Percentiles rank a stretch among this genome's conserved stretches.
Evolutionary conservation across 73 alveolate genomes (phyloP).

Genomic region (Stentor coeruleus): DNA sequence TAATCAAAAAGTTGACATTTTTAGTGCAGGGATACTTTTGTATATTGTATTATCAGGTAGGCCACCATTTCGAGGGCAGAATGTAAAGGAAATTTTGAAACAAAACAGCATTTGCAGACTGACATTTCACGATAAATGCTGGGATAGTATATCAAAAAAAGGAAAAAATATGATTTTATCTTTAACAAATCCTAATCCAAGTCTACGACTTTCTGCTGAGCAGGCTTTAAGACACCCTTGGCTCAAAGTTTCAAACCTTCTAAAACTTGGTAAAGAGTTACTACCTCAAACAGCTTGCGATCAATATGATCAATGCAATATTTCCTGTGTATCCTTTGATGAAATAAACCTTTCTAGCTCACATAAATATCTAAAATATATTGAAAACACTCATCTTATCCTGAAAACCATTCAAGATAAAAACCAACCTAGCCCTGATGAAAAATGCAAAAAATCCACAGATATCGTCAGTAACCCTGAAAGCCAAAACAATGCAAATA

Average conservation of each 20-base stretch:
- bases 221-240: not conserved
- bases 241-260: not conserved
- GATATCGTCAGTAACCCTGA: not conserved
- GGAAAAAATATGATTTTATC: not conserved
- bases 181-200: not conserved
- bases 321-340: not conserved
- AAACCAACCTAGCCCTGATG: too few species aligned
- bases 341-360: not conserved
- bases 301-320: not conserved
- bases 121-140: too few species aligned
- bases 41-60: not conserved
- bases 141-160: not conserved
- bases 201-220: not conserved
- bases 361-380: too few species aligned
- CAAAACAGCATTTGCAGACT: not conserved
- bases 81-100: not conserved
- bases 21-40: not conserved
- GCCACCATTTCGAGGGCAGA: not conserved
- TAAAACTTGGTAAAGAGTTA: not conserved
- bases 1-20: not conserved
- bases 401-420: too few species aligned
- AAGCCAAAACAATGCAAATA: not conserved
- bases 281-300: not conserved
- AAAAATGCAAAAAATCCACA: too few species aligned
- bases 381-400: not conserved